Conservation (phyloP, 805 yeast genomes). For the Starmerella ratchasimensis region DNA sequence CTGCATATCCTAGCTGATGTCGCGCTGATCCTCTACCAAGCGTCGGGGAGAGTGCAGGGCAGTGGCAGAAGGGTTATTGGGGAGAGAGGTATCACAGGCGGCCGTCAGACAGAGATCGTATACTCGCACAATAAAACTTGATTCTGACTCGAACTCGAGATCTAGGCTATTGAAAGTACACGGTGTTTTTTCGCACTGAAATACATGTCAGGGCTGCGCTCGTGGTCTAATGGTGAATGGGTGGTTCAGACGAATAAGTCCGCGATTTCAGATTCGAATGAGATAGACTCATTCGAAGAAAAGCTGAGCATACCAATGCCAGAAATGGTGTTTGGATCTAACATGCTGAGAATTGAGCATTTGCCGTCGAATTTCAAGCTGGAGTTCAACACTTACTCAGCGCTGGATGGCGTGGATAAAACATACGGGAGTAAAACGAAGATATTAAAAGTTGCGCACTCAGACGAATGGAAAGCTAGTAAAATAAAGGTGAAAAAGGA, state of each 20-base stretch:
- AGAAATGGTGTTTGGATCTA: slow-evolving; percentile 94
- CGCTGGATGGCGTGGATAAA: slow-evolving; percentile 46
- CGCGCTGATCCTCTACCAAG: too few relatives aligned
- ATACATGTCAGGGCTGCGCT: neutral
- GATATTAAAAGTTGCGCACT: slow-evolving; percentile 63
- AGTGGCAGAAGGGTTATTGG: too few relatives aligned
- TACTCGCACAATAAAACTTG: too few relatives aligned
- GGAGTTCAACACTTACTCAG: slow-evolving; percentile 65
- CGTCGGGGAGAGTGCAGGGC: too few relatives aligned
- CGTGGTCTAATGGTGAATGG: slow-evolving; percentile 36
- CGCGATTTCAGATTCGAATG: slow-evolving; percentile 63
- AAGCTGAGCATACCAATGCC: slow-evolving; percentile 73
- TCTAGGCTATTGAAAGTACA: too few relatives aligned
- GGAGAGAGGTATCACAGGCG: too few relatives aligned
- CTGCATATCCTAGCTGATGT: too few relatives aligned
- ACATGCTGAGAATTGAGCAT: slow-evolving; percentile 42
- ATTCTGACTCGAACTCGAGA: too few relatives aligned
- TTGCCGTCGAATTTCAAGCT: slow-evolving; percentile 33
- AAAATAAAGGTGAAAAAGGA: slow-evolving; percentile 14
- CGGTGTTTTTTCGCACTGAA: too few relatives aligned
- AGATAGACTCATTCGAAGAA: slow-evolving; percentile 52
- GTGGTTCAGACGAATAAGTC: slow-evolving; percentile 53
- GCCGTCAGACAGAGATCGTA: too few relatives aligned
- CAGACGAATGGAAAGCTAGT: slow-evolving; percentile 57
- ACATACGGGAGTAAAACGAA: slow-evolving; percentile 31